Base-by-base conservation (phyloP, 805 yeast genomes). In the Yamadazyma ubonensis region DNA sequence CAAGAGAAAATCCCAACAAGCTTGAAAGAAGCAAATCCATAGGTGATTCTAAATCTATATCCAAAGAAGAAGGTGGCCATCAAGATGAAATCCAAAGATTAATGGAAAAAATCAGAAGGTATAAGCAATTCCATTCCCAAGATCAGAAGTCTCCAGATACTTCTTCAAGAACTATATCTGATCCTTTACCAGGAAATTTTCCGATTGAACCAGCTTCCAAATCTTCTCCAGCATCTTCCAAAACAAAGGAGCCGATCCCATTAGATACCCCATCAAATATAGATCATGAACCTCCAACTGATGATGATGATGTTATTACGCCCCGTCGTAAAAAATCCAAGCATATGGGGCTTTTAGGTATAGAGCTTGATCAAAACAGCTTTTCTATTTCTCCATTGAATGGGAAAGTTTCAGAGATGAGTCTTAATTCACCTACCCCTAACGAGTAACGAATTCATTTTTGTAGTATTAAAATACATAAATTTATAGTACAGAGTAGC, bases 311-410 rank as follows among this genome's bases (percentile, higher is more conserved):
- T 5, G 7, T 34, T 26, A 33, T 12, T 2, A 33, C 39, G 7
- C 38, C 43, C 6, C 14, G 16, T n/a, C 27, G 19, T 27, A 36
- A 29, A 29, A 39, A 33, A 28, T 28, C 23, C 8, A 30, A 28
- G 17, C 33, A 15, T 10, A 20, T 25, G 21, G 43, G 43, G 16
- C 21, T 39, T 4, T 56, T 78, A 23, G 81, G 76, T 44, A 75
- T 79, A 43, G 79, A 71, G 26, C 65, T 63, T 31, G 77, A 71
- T 29, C 74, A 65, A 8, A 73, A 65, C 4, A 43, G 36, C 6
- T 29, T 29, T 11, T 29, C 38, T 6, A 19, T 35, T 6, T 50
- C 60, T 17, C 56, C 62, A 7, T 31, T 55, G 5, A 50, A 54
- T 23, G 52, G 54, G 5, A 42, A 41, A 18, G 50, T 57, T 1